A percentile compares a stretch with the other conserved stretches of the same genome.
These are phyloP conservation scores for Hypomontagnella monticulosa DNA, from an alignment of 495 filamentous ascomycete species.

Conservation along the genomic window DNA sequence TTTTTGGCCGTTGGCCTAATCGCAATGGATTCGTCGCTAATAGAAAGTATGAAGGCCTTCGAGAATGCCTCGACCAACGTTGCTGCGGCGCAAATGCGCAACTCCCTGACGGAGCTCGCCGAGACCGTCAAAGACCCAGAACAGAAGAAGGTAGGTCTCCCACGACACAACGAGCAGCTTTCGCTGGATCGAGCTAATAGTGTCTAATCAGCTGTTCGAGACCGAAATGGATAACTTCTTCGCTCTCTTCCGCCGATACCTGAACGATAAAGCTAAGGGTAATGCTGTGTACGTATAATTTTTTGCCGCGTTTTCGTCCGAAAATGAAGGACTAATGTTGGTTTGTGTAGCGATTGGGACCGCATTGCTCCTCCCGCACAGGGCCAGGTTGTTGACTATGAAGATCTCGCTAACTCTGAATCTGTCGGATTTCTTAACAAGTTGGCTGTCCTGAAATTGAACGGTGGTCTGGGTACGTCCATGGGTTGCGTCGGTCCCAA, in stretches of 20 bases:
- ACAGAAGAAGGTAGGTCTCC: constrained; percentile 77
- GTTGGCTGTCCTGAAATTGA: constrained; percentile 98
- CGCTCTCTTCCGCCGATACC: constrained; percentile 94
- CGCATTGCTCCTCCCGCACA: constrained; percentile 91
- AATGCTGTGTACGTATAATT: constrained; percentile 72
- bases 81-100: constrained; percentile 98
- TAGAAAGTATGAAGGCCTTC: constrained; percentile 74
- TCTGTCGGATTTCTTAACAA: constrained; percentile 95
- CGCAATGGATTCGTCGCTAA: constrained; percentile 23
- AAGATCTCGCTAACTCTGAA: constrained; percentile 81
- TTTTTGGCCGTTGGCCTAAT: neutral
- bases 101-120: constrained; percentile 89
- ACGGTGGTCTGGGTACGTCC: constrained; percentile 98
- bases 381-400: constrained; percentile 93
- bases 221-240: constrained; percentile 99
- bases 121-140: constrained; percentile 85
- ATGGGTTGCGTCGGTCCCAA: constrained; percentile 99
- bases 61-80: constrained; percentile 99
- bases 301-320: neutral
- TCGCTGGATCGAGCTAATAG: constrained; percentile 22
- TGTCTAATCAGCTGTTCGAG: constrained; percentile 73
- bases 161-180: neutral
- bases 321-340: constrained; percentile 39
- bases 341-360: constrained; percentile 77
- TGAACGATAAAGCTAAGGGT: constrained; percentile 99